Base-by-base conservation (phyloP, 306 rosid genomes). In the Canavalia gladiata region DNA sequence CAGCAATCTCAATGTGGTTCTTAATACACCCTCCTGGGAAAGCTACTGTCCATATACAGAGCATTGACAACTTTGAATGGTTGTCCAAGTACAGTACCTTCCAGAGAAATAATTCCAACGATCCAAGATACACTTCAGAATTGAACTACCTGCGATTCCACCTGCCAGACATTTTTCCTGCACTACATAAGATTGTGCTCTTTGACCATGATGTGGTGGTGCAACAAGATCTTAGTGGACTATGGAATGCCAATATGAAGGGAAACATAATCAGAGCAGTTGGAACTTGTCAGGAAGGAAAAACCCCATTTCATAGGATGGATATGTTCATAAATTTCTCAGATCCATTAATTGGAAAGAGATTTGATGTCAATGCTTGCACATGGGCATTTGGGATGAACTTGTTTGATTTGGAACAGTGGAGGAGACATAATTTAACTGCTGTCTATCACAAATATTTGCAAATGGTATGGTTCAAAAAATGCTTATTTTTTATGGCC, bases 361-460 rank as follows among this genome's bases (percentile, higher is more conserved):
- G 9, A 13, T 62, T 80, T 41, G 74, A 72, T 39, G 74, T 4
- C 74, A 72, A 80, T 72, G 49, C 79, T 51, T 80, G 84, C 74
- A 72, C 79, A n/a, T 80, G 84, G 84, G 79, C 84, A 18, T 80
- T 80, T 80, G 84, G 84, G 67, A 54, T 80, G 84, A 80, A 80
- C 59, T 62, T 80, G 31, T 62, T 80, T 63, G 84, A 80, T 80
- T 72, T 80, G 74, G 66, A 80, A 50, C 79, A 63, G 43, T 80
- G 84, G 84, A 80, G 84, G 74, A 72, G 49, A 51, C 79, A 50
- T 64, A 51, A 51, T 72, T 80, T 80, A 70, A 72, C 73, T 11
- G 67, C 56, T 30, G 84, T 51, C 41, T 80, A 72, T 51, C 74
- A 72, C 74, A 50, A 51, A 9, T 72, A 80, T 72, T 80, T 65